phyloP scores from a whole-genome alignment of 1,284 basidiomycete species.

The Mycena sp. region DNA sequence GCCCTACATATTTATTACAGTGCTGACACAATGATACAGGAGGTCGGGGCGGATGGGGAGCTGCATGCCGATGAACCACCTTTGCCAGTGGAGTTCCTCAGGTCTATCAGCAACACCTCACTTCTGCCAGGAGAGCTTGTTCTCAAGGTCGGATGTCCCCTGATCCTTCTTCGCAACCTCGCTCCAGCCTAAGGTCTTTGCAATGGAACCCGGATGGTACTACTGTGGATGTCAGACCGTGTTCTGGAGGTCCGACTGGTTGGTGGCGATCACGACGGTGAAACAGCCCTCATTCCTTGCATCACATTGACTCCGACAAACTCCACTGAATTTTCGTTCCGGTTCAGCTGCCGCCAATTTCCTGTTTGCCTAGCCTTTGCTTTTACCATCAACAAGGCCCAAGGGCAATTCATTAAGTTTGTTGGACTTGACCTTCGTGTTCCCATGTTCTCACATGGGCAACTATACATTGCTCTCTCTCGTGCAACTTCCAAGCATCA shows the following conservation, averaged over 20 bases:
- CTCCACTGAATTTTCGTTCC: too few relatives aligned
- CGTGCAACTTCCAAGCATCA: constrained; percentile 27
- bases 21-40: constrained; percentile 41
- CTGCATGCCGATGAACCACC: constrained; percentile 24
- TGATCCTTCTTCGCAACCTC: constrained; percentile 50
- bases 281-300: constrained; percentile 40
- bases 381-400: constrained; percentile 50
- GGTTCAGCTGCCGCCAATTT: constrained; percentile 42
- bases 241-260: constrained; percentile 38
- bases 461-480: constrained; percentile 47
- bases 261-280: constrained; percentile 34
- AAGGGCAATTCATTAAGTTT: constrained; percentile 45
- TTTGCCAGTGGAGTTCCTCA: neutral
- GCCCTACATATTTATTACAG: constrained; percentile 34
- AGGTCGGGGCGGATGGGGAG: constrained; percentile 30
- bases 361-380: constrained; percentile 46
- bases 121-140: constrained; percentile 35
- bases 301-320: constrained; percentile 32
- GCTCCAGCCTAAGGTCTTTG: constrained; percentile 43
- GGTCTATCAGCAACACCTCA: constrained; percentile 31
- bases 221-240: constrained; percentile 18
- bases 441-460: constrained; percentile 46
- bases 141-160: constrained; percentile 44
- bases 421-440: constrained; percentile 40
- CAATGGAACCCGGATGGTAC: constrained; percentile 43